Percentiles rank a stretch among this genome's conserved stretches.
Evolutionary conservation across 2,329 filamentous ascomycete species (phyloP).

Genomic region (Diaporthe sp.): DNA sequence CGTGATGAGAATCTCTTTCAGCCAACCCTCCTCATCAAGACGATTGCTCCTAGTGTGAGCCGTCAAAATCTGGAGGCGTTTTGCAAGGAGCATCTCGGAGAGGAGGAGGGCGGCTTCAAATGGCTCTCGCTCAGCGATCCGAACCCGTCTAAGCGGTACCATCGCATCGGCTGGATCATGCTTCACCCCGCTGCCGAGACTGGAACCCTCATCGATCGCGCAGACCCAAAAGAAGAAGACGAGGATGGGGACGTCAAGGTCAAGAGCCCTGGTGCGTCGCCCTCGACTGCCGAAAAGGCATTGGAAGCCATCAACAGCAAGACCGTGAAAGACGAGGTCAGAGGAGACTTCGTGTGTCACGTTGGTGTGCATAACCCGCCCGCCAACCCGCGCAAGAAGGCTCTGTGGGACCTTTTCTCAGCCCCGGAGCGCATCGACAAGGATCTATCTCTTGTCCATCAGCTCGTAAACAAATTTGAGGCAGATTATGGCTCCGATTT

Average conservation of each 20-base stretch:
- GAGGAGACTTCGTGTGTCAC: conserved; percentile 97
- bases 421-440: conserved; percentile 93
- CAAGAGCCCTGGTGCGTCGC: conserved; percentile 57
- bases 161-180: conserved; percentile 99
- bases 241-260: conserved; percentile 66
- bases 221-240: conserved; percentile 80
- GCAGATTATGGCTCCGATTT: conserved; percentile 81
- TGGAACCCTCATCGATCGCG: conserved; percentile 72
- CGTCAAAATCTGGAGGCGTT: conserved; percentile 93
- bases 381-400: conserved; percentile 88
- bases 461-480: conserved; percentile 87
- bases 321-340: conserved; percentile 92
- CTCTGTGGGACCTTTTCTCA: conserved; percentile 95
- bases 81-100: conserved; percentile 92
- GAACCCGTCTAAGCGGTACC: conserved; percentile 96
- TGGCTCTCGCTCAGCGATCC: conserved; percentile 97
- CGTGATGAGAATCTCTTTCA: conserved; percentile 89
- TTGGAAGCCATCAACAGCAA: conserved; percentile 97
- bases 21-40: conserved; percentile 96
- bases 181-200: conserved; percentile 82
- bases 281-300: conserved; percentile 81
- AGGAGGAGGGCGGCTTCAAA: conserved; percentile 91
- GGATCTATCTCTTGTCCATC: conserved; percentile 84
- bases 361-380: conserved; percentile 96
- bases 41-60: conserved; percentile 94